phyloP scores from a whole-genome alignment of 2,329 filamentous ascomycete genomes.

The Apiospora phragmitis region DNA sequence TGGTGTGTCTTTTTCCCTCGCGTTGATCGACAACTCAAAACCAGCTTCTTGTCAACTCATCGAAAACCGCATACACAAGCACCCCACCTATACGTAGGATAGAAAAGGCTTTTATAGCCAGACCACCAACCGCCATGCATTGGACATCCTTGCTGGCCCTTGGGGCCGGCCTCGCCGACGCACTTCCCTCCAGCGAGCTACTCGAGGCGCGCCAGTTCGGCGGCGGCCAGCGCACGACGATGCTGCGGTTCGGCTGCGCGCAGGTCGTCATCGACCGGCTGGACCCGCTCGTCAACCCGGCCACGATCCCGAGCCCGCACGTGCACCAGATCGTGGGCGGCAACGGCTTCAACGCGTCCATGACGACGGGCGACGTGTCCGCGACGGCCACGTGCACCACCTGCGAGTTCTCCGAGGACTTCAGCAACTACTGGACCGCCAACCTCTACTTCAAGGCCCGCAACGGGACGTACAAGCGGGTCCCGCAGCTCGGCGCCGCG shows the following conservation, averaged over 20 bases:
- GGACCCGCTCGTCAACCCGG: slow-evolving; percentile 32
- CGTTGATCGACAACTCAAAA: not conserved
- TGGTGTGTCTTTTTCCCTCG: not conserved
- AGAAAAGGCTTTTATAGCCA: not conserved
- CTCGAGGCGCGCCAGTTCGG: not conserved
- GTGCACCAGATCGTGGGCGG: slow-evolving; percentile 34
- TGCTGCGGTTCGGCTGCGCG: slow-evolving; percentile 38
- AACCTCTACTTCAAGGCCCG: slow-evolving; percentile 32
- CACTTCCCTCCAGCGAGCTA: not conserved
- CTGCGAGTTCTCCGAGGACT: slow-evolving; percentile 35
- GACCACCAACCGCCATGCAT: not conserved
- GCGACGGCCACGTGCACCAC: slow-evolving; percentile 30
- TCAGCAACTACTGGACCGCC: slow-evolving; percentile 34
- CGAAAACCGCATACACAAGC: too few relatives aligned
- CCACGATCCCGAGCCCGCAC: slow-evolving; percentile 29
- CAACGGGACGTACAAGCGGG: slow-evolving; percentile 25
- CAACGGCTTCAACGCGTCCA: slow-evolving; percentile 30
- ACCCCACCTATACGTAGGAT: too few relatives aligned
- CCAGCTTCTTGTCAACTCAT: not conserved
- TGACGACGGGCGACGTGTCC: slow-evolving; percentile 23
- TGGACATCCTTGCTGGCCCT: not conserved
- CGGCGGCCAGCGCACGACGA: not conserved
- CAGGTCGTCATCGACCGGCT: slow-evolving; percentile 35
- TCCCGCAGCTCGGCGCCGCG: slow-evolving; percentile 21
- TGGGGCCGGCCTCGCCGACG: not conserved